These are phyloP conservation scores for Leptographium radiaticola DNA, from an alignment of 2,329 filamentous ascomycete species.

Conservation along the genomic window DNA sequence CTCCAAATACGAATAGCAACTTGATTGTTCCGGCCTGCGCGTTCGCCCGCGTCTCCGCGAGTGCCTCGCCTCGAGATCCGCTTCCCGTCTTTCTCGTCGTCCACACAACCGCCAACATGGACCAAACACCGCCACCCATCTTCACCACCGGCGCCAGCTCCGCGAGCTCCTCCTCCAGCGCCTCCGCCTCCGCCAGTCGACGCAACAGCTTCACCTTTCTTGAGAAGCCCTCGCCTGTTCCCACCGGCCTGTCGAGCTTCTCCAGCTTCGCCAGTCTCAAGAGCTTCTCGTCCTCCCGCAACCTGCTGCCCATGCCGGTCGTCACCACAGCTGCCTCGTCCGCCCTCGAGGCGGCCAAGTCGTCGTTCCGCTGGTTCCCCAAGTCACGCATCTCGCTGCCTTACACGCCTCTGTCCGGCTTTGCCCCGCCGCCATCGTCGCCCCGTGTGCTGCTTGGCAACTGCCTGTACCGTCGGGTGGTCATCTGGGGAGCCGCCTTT, in stretches of 20 bases:
- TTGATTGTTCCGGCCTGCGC: background rate
- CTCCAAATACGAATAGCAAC: background rate
- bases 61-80: background rate
- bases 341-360: slow-evolving; percentile 9
- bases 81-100: background rate
- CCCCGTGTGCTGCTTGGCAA: slow-evolving; percentile 27
- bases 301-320: slow-evolving; percentile 10
- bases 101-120: slow-evolving; percentile 1
- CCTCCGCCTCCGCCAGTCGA: slow-evolving; percentile 4
- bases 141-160: slow-evolving; percentile 4
- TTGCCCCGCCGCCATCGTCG: background rate
- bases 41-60: background rate
- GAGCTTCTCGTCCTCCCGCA: slow-evolving; percentile 5
- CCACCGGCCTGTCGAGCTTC: slow-evolving; percentile 4
- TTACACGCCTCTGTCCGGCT: slow-evolving; percentile 3
- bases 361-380: slow-evolving; percentile 8
- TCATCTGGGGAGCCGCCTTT: slow-evolving; percentile 34
- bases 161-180: slow-evolving; percentile 7
- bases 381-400: slow-evolving; percentile 4
- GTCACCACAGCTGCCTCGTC: slow-evolving; percentile 7
- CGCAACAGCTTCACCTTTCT: slow-evolving; percentile 11
- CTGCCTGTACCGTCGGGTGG: slow-evolving; percentile 37
- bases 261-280: slow-evolving; percentile 6
- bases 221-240: slow-evolving; percentile 6
- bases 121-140: slow-evolving; percentile 1